phyloP scores from a whole-genome alignment of 2,329 filamentous ascomycete genomes.

The Colletotrichum orchidophilum region DNA sequence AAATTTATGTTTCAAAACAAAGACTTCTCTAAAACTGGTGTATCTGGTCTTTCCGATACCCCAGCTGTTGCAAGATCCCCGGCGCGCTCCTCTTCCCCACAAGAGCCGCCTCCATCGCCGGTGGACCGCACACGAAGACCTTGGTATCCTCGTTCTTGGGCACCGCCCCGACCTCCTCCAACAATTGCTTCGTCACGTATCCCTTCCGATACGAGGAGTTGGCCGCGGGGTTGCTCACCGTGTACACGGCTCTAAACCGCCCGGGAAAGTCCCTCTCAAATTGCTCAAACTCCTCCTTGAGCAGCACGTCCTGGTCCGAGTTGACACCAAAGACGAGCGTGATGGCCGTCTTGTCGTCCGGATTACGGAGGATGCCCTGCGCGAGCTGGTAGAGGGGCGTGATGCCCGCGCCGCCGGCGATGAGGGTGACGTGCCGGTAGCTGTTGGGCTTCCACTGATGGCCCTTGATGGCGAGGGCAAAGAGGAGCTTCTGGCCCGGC shows the following conservation, averaged over 20 bases:
- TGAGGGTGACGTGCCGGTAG: constrained; percentile 64
- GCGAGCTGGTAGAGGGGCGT: constrained; percentile 75
- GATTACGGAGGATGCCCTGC: constrained; percentile 68
- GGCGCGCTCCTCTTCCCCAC: constrained; percentile 53
- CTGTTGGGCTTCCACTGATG: constrained; percentile 63
- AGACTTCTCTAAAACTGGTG: constrained; percentile 60
- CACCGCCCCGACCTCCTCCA: constrained; percentile 58
- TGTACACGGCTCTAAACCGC: constrained; percentile 67
- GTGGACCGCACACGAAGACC: constrained; percentile 76
- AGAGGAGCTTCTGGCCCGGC: constrained; percentile 69
- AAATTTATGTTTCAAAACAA: no score
- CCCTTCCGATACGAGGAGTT: constrained; percentile 60
- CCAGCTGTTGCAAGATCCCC: constrained; percentile 66
- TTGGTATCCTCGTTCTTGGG: constrained; percentile 53
- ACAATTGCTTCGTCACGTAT: constrained; percentile 64
- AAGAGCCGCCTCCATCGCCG: constrained; percentile 69
- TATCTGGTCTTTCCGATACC: constrained; percentile 66
- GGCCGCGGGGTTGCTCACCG: constrained; percentile 58
- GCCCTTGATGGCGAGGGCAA: constrained; percentile 63
- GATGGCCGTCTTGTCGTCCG: constrained; percentile 68
- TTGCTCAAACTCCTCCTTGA: constrained; percentile 65
- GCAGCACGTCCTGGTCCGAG: constrained; percentile 65
- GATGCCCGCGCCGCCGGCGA: constrained; percentile 78
- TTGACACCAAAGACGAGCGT: constrained; percentile 75
- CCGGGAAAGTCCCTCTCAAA: constrained; percentile 61